Evolutionary conservation across 345 rosid species (phyloP).

Genomic region (Citrus hindsii): DNA sequence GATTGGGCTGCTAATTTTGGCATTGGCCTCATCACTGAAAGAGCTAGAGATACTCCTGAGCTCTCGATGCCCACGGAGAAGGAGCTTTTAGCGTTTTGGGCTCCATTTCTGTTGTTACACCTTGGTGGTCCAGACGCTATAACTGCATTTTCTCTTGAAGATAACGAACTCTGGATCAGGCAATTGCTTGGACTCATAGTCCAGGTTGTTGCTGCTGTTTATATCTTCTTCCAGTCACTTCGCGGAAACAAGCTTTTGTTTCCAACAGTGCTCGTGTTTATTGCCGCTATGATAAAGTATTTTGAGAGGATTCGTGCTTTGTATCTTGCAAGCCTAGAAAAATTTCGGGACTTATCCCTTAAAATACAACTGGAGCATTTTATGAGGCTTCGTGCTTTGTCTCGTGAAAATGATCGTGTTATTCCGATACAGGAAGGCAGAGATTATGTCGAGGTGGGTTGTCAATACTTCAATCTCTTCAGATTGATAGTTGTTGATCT

Average conservation of each 20-base stretch:
- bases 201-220: conserved; percentile 41
- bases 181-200: conserved; percentile 45
- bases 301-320: conserved; percentile 56
- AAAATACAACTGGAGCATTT: no score
- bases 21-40: conserved; percentile 51
- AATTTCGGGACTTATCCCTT: conserved; percentile 32
- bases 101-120: conserved; percentile 62
- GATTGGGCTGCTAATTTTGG: conserved; percentile 48
- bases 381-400: no score
- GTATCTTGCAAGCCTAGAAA: conserved; percentile 54
- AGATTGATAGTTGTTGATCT: conserved; percentile 60
- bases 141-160: conserved; percentile 64
- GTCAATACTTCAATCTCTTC: conserved; percentile 34
- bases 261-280: conserved; percentile 36
- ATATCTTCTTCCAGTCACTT: conserved; percentile 37
- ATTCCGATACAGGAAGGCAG: no score
- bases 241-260: conserved; percentile 26
- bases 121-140: conserved; percentile 75
- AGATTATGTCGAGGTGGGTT: conserved; percentile 27
- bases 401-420: no score
- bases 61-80: neutral
- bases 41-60: neutral
- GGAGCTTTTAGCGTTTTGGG: conserved; percentile 62
- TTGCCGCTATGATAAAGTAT: conserved; percentile 55
- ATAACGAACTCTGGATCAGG: conserved; percentile 63